Evolutionary conservation across 73 alveolate species (phyloP).

Genomic region (Halteria grandinella): DNA sequence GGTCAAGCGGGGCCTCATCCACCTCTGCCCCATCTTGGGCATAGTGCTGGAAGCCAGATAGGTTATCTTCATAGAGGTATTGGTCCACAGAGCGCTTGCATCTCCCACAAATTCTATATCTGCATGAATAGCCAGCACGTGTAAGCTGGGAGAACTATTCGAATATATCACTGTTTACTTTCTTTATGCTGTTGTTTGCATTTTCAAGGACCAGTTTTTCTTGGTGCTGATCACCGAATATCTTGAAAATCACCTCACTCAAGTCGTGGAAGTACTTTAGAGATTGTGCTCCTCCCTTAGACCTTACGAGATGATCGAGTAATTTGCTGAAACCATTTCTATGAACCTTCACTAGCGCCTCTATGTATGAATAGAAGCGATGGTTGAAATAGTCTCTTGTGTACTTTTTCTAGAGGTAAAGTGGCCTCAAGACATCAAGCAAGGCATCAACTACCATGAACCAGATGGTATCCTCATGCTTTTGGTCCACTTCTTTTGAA

Average conservation of each 20-base stretch:
- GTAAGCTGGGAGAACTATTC: background rate
- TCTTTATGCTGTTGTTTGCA: slow-evolving; percentile 25
- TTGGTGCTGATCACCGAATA: background rate
- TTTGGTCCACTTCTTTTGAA: slow-evolving; percentile 31
- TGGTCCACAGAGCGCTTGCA: slow-evolving; percentile 19
- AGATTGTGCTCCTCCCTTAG: background rate
- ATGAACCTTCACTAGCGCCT: slow-evolving; percentile 2
- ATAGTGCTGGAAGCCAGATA: background rate
- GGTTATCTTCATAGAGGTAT: slow-evolving; percentile 1
- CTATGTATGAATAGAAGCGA: slow-evolving; percentile 3
- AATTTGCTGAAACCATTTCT: slow-evolving; percentile 12
- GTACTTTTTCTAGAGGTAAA: background rate
- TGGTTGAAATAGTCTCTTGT: slow-evolving; percentile 9
- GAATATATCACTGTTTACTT: slow-evolving; percentile 8
- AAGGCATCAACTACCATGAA: slow-evolving; percentile 4
- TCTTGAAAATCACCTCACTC: background rate
- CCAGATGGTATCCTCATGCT: slow-evolving; percentile 22
- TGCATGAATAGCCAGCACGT: background rate
- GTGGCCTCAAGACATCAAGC: background rate
- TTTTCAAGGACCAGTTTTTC: slow-evolving; percentile 8
- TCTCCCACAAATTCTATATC: background rate
- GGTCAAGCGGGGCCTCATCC: background rate
- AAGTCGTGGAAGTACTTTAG: slow-evolving; percentile 17
- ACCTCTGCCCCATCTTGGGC: slow-evolving; percentile 21
- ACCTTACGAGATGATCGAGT: background rate